Base-by-base conservation (phyloP, 192 early-diverging fungal species). In the Linnemannia hyalina region DNA sequence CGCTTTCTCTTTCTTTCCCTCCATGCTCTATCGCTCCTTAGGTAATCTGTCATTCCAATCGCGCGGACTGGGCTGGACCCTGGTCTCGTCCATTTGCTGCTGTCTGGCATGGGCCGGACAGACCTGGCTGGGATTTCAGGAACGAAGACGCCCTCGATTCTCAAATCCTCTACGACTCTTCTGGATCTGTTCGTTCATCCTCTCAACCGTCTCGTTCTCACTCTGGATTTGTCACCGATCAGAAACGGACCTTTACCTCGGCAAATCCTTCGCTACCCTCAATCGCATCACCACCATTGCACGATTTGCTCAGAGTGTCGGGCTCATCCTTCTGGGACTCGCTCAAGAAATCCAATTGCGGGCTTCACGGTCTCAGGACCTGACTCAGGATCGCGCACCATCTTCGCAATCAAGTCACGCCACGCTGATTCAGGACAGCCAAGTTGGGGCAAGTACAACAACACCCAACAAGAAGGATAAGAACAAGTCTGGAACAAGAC, bases 61-160 rank as follows among this genome's bases (percentile, higher is more conserved):
- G 36, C 65, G 42, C 18, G 71, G 54, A 8, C 41, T 81, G 29
- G 26, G 68, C 71, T 73, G 74, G 75, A 68, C 44, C 35, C 49
- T 86, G 63, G 55, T 63, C 29, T 86, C 84, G 4, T 68, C 79
- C 18, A 54, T 38, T 8, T 86, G 84, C 29, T 57, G 70, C n/a
- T 73, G 70, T 73, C 8, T 81, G 15, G 84, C 84, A 9, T 86
- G 84, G 84, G 20, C 54, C 35, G 40, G 49, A 20, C 80, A 86
- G 18, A 68, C 72, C 20, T 77, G 55, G 42, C 55, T 81, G 18
- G 71, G 72, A 18, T 72, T 86, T 23, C 55, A 74, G 57, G 79
- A 80, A 41, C 84, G 84, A 18, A 70, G 42, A 32, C 74, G 38
- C 10, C 65, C 40, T 20, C 57, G 75, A 38, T 78, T 81, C 76